Conservation (phyloP, 1,284 basidiomycete species). For the Fomes fomentarius region DNA sequence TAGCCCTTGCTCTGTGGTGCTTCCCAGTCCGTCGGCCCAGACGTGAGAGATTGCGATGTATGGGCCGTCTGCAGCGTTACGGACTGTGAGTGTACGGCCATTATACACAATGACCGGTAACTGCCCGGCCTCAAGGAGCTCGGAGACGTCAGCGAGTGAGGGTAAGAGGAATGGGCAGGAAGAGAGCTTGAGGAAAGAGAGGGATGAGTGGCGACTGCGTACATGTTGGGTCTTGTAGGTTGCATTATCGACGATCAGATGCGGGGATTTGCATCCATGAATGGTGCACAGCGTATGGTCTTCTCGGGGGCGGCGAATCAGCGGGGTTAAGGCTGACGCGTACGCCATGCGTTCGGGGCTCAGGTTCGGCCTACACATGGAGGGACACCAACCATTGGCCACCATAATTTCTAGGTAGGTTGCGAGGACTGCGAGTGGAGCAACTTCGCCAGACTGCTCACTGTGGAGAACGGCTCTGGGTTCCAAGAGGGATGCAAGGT, state of each 20-base stretch:
- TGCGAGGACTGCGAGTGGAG: not conserved
- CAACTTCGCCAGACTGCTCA: not conserved
- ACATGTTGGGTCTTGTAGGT: not conserved
- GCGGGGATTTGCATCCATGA: not conserved
- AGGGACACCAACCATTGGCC: not conserved
- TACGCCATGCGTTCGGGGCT: not conserved
- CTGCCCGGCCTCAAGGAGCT: not conserved
- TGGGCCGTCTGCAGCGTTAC: not conserved
- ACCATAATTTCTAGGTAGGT: not conserved
- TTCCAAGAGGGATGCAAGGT: too few relatives aligned
- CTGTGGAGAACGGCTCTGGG: not conserved
- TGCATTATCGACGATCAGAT: not conserved
- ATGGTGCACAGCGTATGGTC: not conserved
- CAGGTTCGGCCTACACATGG: not conserved
- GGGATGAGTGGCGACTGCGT: not conserved
- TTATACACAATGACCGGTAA: not conserved
- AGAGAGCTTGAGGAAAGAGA: not conserved
- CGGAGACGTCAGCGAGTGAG: not conserved
- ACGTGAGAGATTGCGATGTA: conserved; percentile 26
- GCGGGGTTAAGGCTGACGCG: not conserved
- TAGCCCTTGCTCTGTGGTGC: conserved; percentile 18
- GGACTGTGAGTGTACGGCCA: not conserved
- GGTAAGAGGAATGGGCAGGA: not conserved
- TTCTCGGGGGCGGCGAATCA: not conserved
- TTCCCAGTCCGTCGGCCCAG: conserved; percentile 26